Conservation (phyloP, 148 eudicot species). For the Salicornia ramosissima region DNA sequence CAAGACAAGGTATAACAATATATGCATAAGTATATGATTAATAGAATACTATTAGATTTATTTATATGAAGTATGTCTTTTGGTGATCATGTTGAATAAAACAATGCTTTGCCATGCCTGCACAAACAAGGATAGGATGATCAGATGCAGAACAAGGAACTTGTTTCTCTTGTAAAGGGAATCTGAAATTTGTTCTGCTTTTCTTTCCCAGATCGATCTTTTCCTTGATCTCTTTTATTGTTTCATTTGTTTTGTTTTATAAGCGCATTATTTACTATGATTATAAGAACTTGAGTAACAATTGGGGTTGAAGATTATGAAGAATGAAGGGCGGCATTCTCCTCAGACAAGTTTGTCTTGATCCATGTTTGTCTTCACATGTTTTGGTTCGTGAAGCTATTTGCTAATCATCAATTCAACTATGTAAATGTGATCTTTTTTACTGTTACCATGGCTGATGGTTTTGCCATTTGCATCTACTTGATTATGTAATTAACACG, state of each 20-base stretch:
- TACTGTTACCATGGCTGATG: not conserved
- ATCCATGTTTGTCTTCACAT: not conserved
- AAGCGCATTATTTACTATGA: not conserved
- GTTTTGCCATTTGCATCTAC: not conserved
- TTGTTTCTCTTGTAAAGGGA: not conserved
- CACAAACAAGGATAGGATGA: not conserved
- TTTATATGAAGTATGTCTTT: not conserved
- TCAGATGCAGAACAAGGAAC: not conserved
- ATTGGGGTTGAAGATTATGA: not conserved
- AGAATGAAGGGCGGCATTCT: not conserved
- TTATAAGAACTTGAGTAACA: not conserved
- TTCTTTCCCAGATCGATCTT: not conserved
- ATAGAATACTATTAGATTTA: no score
- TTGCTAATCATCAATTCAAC: not conserved
- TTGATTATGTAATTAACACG: not conserved
- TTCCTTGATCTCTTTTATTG: not conserved
- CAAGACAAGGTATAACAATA: slow-evolving; percentile 48
- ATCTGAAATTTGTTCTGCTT: not conserved
- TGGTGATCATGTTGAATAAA: no score
- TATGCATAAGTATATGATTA: not conserved
- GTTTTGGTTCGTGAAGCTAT: not conserved
- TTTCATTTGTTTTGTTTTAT: not conserved
- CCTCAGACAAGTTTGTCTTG: not conserved
- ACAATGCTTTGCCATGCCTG: not conserved
- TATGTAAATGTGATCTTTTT: not conserved